Conservation (phyloP, 1,139 yeast species). For the Geotrichum reessii region DNA sequence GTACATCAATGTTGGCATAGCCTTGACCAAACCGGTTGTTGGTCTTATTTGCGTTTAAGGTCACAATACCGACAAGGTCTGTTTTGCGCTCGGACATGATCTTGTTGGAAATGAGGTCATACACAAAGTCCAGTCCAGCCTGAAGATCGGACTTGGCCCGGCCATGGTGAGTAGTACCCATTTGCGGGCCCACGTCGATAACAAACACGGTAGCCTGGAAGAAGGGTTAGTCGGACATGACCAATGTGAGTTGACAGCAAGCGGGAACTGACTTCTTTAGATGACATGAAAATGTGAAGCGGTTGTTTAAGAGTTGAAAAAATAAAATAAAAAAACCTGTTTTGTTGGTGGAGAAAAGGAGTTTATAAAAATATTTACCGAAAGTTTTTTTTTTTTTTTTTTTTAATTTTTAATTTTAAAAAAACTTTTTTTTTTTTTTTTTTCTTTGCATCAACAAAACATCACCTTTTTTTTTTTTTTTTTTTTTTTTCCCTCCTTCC, state of each 20-base stretch:
- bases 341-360: no score
- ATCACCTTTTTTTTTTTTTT: neutral
- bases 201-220: slow-evolving; percentile 46
- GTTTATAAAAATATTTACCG: neutral
- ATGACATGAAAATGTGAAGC: neutral
- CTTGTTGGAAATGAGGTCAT: slow-evolving; percentile 43
- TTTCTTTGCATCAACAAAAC: neutral
- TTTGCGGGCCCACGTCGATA: slow-evolving; percentile 46
- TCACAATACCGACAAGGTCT: slow-evolving; percentile 48
- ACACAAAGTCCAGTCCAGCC: slow-evolving; percentile 40
- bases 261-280: neutral
- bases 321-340: no score
- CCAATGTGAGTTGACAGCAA: neutral
- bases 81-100: slow-evolving; percentile 49
- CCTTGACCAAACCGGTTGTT: slow-evolving; percentile 4
- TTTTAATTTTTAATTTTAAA: neutral
- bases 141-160: slow-evolving; percentile 36
- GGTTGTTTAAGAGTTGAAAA: neutral
- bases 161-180: slow-evolving; percentile 36
- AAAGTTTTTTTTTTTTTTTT: neutral
- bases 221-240: neutral
- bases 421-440: neutral
- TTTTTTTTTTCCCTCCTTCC: neutral
- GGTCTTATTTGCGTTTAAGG: slow-evolving; percentile 36
- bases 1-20: slow-evolving; percentile 5